phyloP scores from a whole-genome alignment of 1,139 yeast species.

The Sugiyamaella novakii region DNA sequence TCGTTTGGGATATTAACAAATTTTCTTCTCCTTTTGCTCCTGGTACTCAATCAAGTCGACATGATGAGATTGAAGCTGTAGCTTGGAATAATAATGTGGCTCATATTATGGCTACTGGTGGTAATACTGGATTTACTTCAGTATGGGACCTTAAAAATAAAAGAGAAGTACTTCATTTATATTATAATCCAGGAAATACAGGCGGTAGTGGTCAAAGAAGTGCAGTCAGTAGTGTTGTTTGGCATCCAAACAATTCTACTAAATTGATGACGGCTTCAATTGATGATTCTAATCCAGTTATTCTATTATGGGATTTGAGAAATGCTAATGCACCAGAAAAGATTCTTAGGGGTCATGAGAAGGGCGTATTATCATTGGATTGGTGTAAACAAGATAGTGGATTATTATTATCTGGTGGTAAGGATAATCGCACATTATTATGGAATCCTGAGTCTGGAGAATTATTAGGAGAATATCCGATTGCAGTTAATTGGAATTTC shows the following conservation, averaged over 20 bases:
- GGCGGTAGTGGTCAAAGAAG: conserved; percentile 57
- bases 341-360: conserved; percentile 75
- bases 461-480: conserved; percentile 83
- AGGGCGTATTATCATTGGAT: conserved; percentile 86
- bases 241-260: conserved; percentile 89
- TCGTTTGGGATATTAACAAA: conserved; percentile 80
- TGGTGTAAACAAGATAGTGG: conserved; percentile 89
- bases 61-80: conserved; percentile 78
- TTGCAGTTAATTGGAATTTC: conserved; percentile 93
- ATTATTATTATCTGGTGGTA: conserved; percentile 82
- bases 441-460: conserved; percentile 85
- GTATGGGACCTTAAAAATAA: conserved; percentile 92
- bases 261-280: conserved; percentile 86
- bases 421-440: conserved; percentile 81
- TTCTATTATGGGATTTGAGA: conserved; percentile 91
- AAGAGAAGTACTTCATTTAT: conserved; percentile 84
- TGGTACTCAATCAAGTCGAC: conserved; percentile 66
- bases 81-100: conserved; percentile 84
- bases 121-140: conserved; percentile 79
- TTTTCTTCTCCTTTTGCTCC: conserved; percentile 66
- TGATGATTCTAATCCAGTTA: conserved; percentile 75
- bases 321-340: conserved; percentile 87
- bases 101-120: conserved; percentile 93
- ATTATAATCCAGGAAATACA: conserved; percentile 55
- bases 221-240: conserved; percentile 52